Evolutionary conservation across 202 grass and related monocot species (phyloP).

Genomic region (Thinopyrum obtusiflorum): DNA sequence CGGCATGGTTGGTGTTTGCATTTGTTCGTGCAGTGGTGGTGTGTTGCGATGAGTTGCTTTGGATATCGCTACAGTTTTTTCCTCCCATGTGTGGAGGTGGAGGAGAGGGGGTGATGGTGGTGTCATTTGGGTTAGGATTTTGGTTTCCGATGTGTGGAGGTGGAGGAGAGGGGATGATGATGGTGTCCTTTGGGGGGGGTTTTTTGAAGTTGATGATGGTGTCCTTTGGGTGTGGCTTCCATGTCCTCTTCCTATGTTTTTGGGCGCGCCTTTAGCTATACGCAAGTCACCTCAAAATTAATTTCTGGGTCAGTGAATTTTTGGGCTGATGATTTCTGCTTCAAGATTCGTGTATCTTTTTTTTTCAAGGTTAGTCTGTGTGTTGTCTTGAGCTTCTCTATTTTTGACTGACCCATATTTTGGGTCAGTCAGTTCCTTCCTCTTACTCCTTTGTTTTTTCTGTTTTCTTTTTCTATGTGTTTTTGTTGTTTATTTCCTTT

Average conservation of each 20-base stretch:
- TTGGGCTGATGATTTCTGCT: too few species aligned
- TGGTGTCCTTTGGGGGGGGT: background rate
- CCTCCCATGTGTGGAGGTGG: background rate
- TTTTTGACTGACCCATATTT: too few species aligned
- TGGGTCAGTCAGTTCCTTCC: too few species aligned
- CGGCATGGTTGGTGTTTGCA: constrained; percentile 49
- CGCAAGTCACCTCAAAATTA: too few species aligned
- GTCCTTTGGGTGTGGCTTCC: background rate
- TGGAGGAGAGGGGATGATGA: constrained; percentile 24
- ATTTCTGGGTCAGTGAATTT: too few species aligned
- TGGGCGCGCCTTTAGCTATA: too few species aligned
- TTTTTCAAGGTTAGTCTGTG: too few species aligned
- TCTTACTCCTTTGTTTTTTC: too few species aligned
- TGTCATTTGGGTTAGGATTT: constrained; percentile 1
- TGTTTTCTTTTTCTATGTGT: too few species aligned
- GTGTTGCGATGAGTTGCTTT: background rate
- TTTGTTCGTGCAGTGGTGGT: background rate
- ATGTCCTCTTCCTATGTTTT: background rate
- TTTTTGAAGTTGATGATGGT: constrained; percentile 15
- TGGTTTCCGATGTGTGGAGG: constrained; percentile 46
- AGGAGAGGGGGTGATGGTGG: constrained; percentile 1
- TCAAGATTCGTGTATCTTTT: too few species aligned
- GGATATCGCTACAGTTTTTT: constrained; percentile 15
- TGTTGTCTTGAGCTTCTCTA: too few species aligned
- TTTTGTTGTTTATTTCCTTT: too few species aligned